Percentiles rank a stretch among this genome's conserved stretches.
Conservation (phyloP, 495 filamentous ascomycete species). For the Penicillium arizonense region DNA sequence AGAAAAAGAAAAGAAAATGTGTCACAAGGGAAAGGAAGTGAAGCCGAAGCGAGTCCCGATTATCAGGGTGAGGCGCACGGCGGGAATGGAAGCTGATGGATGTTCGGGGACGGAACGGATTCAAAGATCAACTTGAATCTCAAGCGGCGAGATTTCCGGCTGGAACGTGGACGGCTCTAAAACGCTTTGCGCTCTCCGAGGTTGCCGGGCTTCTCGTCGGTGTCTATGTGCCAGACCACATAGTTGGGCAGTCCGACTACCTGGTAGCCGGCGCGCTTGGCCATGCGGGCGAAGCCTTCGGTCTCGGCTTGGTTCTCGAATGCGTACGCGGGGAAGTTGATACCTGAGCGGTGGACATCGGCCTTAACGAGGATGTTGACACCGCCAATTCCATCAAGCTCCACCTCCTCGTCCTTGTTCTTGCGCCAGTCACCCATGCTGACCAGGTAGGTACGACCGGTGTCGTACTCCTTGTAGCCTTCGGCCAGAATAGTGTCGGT, state of each 20-base stretch:
- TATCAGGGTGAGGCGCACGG: neutral
- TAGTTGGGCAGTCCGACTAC: conserved; percentile 95
- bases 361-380: conserved; percentile 98
- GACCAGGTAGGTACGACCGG: conserved; percentile 82
- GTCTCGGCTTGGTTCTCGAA: conserved; percentile 99
- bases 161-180: conserved; percentile 17
- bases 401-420: conserved; percentile 85
- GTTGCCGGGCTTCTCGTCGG: conserved; percentile 94
- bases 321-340: conserved; percentile 96
- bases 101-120: conserved; percentile 12
- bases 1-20: conserved; percentile 14
- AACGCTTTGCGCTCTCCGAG: conserved; percentile 43
- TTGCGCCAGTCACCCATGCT: conserved; percentile 87
- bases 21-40: conserved; percentile 12
- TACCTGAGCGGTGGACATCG: conserved; percentile 92
- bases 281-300: conserved; percentile 98
- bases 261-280: conserved; percentile 91
- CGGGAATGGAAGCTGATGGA: conserved; percentile 16
- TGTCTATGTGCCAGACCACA: conserved; percentile 98
- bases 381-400: conserved; percentile 93
- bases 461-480: conserved; percentile 92
- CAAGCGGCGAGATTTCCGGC: conserved; percentile 6
- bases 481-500: conserved; percentile 84
- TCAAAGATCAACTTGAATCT: conserved; percentile 26
- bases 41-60: conserved; percentile 8